phyloP scores from a whole-genome alignment of 2,329 filamentous ascomycete species.

The Penicillium sp. region DNA sequence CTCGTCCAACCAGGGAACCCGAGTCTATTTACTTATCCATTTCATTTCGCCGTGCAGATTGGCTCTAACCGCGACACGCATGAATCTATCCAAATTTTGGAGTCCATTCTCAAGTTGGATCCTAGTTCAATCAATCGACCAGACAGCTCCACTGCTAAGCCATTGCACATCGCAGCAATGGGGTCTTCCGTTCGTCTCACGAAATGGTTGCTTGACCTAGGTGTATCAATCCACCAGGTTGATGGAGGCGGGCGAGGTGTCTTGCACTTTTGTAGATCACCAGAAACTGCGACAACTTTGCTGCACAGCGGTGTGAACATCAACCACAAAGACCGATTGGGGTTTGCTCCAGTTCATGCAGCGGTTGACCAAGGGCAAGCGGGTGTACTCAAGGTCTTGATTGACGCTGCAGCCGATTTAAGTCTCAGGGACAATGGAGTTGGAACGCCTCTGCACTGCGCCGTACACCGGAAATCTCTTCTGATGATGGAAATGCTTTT shows the following conservation, averaged over 20 bases:
- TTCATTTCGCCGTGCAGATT: slow-evolving; percentile 10
- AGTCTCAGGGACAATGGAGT: slow-evolving; percentile 1
- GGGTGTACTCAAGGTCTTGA: slow-evolving; percentile 6
- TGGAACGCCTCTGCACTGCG: slow-evolving; percentile 7
- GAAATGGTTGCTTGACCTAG: slow-evolving; percentile 1
- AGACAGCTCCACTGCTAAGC: slow-evolving; percentile 6
- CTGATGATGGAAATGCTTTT: slow-evolving; percentile 6
- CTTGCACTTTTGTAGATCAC: slow-evolving; percentile 4
- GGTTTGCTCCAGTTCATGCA: slow-evolving; percentile 4
- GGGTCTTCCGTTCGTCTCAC: slow-evolving; percentile 6
- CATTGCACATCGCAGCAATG: slow-evolving; percentile 10
- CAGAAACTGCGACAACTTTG: slow-evolving; percentile 3
- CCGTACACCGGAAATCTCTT: slow-evolving; percentile 5
- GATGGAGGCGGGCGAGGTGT: slow-evolving; percentile 2
- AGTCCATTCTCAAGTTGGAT: slow-evolving; percentile 6
- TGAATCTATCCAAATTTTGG: slow-evolving; percentile 7
- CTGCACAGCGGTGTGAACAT: slow-evolving; percentile 2
- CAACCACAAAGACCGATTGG: slow-evolving; percentile 5
- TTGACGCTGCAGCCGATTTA: slow-evolving; percentile 5
- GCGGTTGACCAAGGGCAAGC: slow-evolving; percentile 1
- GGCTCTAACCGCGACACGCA: slow-evolving; percentile 6
- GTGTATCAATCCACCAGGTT: slow-evolving; percentile 1
- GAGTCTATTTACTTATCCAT: slow-evolving; percentile 7
- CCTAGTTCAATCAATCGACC: slow-evolving; percentile 4
- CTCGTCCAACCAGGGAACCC: slow-evolving; percentile 2